A percentile compares a stretch with the other conserved stretches of the same genome.
phyloP scores from a whole-genome alignment of 129 eudicot genomes.

The Silybum marianum region DNA sequence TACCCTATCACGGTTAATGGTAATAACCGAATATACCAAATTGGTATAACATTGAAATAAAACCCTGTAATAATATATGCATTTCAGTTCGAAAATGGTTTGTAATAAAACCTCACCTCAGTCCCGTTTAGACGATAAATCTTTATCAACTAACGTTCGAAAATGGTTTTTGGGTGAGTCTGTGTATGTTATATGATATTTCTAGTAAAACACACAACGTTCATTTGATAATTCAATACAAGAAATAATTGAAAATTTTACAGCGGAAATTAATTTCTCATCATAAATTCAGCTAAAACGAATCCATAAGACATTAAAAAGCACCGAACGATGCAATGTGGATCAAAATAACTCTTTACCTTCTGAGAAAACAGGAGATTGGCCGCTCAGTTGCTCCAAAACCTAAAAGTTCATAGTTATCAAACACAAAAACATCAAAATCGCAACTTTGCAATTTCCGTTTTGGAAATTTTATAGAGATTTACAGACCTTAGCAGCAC shows the following conservation, averaged over 20 bases:
- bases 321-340: not conserved
- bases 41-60: too few species aligned
- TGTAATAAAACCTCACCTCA: too few species aligned
- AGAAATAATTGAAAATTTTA: too few species aligned
- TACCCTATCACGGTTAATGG: too few species aligned
- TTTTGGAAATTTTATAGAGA: not conserved
- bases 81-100: too few species aligned
- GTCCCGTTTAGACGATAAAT: too few species aligned
- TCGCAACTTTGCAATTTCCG: not conserved
- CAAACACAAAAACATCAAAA: constrained; percentile 9
- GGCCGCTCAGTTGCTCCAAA: constrained; percentile 73
- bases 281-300: not conserved
- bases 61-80: too few species aligned
- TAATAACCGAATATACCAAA: too few species aligned
- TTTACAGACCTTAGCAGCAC: constrained; percentile 56
- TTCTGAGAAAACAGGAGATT: constrained; percentile 71
- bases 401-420: constrained; percentile 40
- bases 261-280: not conserved
- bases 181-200: not conserved
- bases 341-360: constrained; percentile 28
- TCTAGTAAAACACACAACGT: not conserved
- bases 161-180: too few species aligned
- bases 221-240: not conserved
- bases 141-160: too few species aligned
- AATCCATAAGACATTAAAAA: not conserved